Evolutionary conservation across 2,329 filamentous ascomycete genomes (phyloP).

Genomic region (Ophiostoma himal-ulmi): DNA sequence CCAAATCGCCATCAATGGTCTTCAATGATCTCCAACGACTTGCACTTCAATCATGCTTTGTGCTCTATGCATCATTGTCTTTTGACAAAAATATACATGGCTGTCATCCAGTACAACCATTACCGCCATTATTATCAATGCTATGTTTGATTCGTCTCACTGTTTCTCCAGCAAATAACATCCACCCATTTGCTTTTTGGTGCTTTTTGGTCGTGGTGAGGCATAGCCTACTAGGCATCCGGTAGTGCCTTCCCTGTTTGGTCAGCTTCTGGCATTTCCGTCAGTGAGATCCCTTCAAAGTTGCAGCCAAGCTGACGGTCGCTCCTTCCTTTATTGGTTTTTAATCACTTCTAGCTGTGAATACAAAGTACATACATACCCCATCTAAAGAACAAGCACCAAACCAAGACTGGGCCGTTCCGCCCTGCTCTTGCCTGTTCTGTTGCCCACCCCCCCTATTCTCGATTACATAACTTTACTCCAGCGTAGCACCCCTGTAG

Average conservation of each 20-base stretch:
- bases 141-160: slow-evolving; percentile 5
- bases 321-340: not conserved
- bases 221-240: slow-evolving; percentile 19
- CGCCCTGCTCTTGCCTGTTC: slow-evolving; percentile 1
- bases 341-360: not conserved
- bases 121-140: not conserved
- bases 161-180: not conserved
- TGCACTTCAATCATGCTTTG: not conserved
- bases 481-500: not conserved
- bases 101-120: not conserved
- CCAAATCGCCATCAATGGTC: not conserved
- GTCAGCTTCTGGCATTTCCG: slow-evolving; percentile 2
- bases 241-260: slow-evolving; percentile 17
- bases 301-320: not conserved
- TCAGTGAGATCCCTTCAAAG: not conserved
- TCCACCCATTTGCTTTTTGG: not conserved
- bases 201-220: slow-evolving; percentile 1
- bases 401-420: not conserved
- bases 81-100: not conserved
- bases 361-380: not conserved
- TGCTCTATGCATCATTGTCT: not conserved
- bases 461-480: not conserved
- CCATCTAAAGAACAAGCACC: not conserved
- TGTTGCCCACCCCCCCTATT: not conserved
- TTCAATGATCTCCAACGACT: not conserved